A percentile compares a stretch with the other conserved stretches of the same genome.
Conservation (phyloP, 78 protist genomes). For the Speleostelium caveatum region DNA sequence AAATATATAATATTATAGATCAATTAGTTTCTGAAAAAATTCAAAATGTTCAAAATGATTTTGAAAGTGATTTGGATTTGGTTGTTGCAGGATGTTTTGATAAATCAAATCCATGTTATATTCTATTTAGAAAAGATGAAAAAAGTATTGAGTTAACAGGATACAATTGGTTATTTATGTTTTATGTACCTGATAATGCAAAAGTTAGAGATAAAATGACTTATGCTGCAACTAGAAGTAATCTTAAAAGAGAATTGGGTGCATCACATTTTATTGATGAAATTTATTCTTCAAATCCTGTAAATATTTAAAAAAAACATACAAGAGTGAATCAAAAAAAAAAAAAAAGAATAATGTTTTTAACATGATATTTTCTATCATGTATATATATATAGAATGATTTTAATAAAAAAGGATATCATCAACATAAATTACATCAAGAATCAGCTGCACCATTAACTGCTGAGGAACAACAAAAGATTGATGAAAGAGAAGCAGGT, state of each 20-base stretch:
- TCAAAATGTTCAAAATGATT: not conserved
- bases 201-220: conserved; percentile 85
- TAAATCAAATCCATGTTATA: conserved; percentile 47
- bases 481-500: conserved; percentile 77
- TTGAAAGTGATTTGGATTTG: conserved; percentile 43
- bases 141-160: conserved; percentile 52
- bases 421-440: conserved; percentile 45
- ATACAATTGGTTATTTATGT: conserved; percentile 70
- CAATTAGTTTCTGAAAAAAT: conserved; percentile 9
- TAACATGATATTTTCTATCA: not conserved
- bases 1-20: not conserved
- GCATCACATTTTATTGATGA: conserved; percentile 73
- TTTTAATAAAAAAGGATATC: conserved; percentile 65
- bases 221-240: conserved; percentile 80
- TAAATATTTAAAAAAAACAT: not conserved
- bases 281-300: conserved; percentile 66
- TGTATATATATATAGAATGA: conserved; percentile 31
- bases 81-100: conserved; percentile 15
- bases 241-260: conserved; percentile 78
- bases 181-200: conserved; percentile 75
- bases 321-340: too few species aligned
- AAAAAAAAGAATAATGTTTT: not conserved
- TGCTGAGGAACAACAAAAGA: conserved; percentile 48
- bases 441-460: conserved; percentile 83
- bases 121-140: conserved; percentile 26